phyloP scores from a whole-genome alignment of 177 flowering plant genomes.

The Telopea speciosissima region DNA sequence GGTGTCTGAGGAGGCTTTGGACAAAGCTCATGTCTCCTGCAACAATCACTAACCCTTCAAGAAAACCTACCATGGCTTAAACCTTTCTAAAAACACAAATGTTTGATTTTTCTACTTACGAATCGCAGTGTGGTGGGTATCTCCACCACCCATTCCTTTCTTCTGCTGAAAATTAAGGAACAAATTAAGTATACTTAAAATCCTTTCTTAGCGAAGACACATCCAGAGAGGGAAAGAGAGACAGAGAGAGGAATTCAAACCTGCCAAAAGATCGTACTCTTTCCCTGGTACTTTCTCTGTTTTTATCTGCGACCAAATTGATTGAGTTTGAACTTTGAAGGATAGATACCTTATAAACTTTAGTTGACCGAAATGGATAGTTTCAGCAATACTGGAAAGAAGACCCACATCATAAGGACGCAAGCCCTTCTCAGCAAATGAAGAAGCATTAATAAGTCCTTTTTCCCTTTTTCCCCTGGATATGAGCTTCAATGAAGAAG shows the following conservation, averaged over 20 bases:
- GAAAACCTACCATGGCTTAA: background rate
- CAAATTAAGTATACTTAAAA: too few species aligned
- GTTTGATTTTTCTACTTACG: too few species aligned
- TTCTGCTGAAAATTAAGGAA: background rate
- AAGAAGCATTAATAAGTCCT: background rate
- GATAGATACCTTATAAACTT: too few species aligned
- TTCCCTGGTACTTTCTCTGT: too few species aligned
- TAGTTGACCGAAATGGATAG: background rate
- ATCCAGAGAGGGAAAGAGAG: too few species aligned
- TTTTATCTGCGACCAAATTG: too few species aligned
- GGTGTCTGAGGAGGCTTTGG: constrained; percentile 50
- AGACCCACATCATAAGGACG: background rate
- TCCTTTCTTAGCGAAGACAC: too few species aligned
- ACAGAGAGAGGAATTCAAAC: too few species aligned
- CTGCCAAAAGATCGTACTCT: too few species aligned
- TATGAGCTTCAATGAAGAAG: too few species aligned
- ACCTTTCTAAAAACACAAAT: background rate
- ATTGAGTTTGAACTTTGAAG: background rate
- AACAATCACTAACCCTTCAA: background rate
- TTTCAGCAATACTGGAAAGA: background rate
- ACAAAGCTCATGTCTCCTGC: constrained; percentile 27
- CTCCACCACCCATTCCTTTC: background rate
- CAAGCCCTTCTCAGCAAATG: background rate
- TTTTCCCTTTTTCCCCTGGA: too few species aligned
- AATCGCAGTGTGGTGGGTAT: background rate